Percentiles rank a stretch among this genome's conserved stretches.
These are phyloP conservation scores for Penicillium bovifimosum DNA, from an alignment of 495 filamentous ascomycete genomes.

Conservation along the genomic window DNA sequence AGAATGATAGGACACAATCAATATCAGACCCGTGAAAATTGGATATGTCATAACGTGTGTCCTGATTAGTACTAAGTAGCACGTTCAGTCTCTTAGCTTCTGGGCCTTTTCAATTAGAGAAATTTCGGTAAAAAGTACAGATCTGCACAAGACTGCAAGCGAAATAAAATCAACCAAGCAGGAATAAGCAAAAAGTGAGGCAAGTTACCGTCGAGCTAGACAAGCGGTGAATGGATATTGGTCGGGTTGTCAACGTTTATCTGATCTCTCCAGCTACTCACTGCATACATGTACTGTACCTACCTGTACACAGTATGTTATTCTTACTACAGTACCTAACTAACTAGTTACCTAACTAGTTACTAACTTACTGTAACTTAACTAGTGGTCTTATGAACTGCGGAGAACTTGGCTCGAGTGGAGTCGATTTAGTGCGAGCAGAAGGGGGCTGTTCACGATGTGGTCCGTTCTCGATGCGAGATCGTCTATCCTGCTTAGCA, in stretches of 20 bases:
- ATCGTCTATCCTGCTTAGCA: too few species aligned
- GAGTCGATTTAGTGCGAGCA: conserved; percentile 25
- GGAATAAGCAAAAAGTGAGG: conserved; percentile 7
- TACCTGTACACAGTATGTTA: too few species aligned
- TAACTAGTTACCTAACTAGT: too few species aligned
- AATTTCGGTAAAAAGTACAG: conserved; percentile 18
- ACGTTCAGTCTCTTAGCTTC: neutral
- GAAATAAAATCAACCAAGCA: neutral
- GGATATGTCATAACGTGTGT: conserved; percentile 17
- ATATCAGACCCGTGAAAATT: neutral
- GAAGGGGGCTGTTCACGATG: conserved; percentile 20
- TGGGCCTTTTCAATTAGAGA: too few species aligned
- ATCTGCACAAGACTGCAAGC: conserved; percentile 8
- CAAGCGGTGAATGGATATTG: conserved; percentile 23
- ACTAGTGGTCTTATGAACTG: neutral
- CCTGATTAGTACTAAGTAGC: conserved; percentile 2
- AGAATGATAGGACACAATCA: neutral
- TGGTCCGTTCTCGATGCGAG: conserved; percentile 26
- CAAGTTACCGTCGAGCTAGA: neutral
- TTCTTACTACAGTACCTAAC: too few species aligned
- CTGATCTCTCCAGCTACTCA: conserved; percentile 6
- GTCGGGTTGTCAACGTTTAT: conserved; percentile 18
- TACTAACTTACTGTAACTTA: too few species aligned
- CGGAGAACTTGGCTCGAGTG: conserved; percentile 16
- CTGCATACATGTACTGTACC: too few species aligned